Conservation (phyloP, 495 filamentous ascomycete species). For the Amphirosellinia nigrospora region DNA sequence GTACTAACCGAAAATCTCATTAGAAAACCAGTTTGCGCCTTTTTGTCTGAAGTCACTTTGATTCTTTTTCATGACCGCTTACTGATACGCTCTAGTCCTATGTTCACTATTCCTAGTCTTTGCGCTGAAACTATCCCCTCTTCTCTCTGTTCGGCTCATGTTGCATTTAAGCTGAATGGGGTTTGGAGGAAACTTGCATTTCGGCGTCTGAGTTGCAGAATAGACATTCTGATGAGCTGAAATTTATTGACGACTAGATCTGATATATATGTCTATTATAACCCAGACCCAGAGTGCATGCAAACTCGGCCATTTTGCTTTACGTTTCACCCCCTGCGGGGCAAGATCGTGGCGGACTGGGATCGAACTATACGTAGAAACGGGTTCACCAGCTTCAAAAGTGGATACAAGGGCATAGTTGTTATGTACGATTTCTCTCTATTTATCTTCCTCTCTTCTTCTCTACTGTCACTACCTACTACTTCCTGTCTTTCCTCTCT, state of each 20-base stretch:
- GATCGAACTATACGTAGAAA: not conserved
- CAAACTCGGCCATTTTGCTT: not conserved
- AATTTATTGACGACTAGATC: not conserved
- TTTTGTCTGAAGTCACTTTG: not conserved
- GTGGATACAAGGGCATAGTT: not conserved
- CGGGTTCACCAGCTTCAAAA: not conserved
- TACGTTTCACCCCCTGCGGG: not conserved
- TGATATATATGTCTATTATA: not conserved
- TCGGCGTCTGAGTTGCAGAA: not conserved
- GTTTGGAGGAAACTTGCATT: not conserved
- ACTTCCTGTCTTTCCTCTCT: slow-evolving; percentile 3
- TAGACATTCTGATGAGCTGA: not conserved
- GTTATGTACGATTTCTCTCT: slow-evolving; percentile 14
- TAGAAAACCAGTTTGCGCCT: slow-evolving; percentile 21
- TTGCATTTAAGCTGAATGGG: not conserved
- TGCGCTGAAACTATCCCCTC: not conserved
- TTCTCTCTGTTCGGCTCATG: not conserved
- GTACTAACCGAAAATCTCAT: slow-evolving; percentile 37
- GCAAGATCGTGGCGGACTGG: not conserved
- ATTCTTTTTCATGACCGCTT: not conserved
- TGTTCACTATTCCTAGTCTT: not conserved
- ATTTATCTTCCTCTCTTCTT: slow-evolving; percentile 9
- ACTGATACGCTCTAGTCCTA: not conserved
- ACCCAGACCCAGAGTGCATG: not conserved
- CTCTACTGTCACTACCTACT: slow-evolving; percentile 18